Evolutionary conservation across 495 filamentous ascomycete genomes (phyloP).

Genomic region (Penicillium psychrofluorescens): DNA sequence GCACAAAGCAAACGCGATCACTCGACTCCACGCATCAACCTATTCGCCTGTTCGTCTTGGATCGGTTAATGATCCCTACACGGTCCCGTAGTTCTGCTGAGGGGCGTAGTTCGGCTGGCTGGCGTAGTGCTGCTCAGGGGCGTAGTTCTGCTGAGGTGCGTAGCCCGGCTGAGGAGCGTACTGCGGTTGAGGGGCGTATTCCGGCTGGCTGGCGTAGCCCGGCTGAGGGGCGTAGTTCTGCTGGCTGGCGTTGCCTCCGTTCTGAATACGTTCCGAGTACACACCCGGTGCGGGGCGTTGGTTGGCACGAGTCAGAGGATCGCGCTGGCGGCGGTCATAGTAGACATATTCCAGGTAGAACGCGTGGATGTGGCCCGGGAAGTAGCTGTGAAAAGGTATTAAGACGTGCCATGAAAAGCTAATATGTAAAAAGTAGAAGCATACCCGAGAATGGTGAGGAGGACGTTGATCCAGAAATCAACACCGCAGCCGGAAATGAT

Average conservation of each 20-base stretch:
- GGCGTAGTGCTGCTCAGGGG: no score
- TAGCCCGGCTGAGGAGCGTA: no score
- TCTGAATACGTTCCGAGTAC: conserved; percentile 74
- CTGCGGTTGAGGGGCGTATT: no score
- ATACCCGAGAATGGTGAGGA: conserved; percentile 54
- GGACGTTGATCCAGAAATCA: conserved; percentile 60
- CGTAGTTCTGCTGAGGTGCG: no score
- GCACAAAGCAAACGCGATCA: no score
- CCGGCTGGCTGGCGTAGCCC: no score
- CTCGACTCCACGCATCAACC: no score
- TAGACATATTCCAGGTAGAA: conserved; percentile 91
- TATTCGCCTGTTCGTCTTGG: no score
- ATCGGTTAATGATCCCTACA: conserved; percentile 10
- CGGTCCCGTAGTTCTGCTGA: conserved; percentile 43
- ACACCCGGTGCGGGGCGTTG: conserved; percentile 58
- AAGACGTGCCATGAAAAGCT: not conserved
- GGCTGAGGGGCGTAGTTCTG: conserved; percentile 45
- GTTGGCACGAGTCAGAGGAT: conserved; percentile 39
- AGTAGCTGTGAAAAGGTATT: conserved; percentile 38
- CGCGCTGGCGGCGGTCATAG: conserved; percentile 60
- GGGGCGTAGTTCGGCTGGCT: no score
- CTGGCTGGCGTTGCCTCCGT: conserved; percentile 44
- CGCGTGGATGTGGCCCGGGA: conserved; percentile 81
- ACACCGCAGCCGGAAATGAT: conserved; percentile 54
- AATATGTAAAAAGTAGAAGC: conserved; percentile 10